Evolutionary conservation across 306 rosid genomes (phyloP).

Genomic region (Lablab purpureus): DNA sequence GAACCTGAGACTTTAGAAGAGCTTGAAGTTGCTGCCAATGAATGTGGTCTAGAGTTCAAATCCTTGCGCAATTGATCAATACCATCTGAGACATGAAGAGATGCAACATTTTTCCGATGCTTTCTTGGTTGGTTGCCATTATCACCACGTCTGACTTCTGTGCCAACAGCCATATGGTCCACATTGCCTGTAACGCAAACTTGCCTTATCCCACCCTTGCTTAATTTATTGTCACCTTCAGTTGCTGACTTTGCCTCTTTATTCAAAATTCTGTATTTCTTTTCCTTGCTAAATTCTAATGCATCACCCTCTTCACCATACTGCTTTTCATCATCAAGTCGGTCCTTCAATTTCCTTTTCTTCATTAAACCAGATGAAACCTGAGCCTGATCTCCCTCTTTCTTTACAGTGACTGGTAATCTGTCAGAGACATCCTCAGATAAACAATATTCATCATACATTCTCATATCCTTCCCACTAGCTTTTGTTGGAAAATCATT

Average conservation of each 20-base stretch:
- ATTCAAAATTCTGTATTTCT: constrained; percentile 50
- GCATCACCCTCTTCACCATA: constrained; percentile 55
- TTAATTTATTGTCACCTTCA: constrained; percentile 54
- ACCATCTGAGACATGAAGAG: constrained; percentile 51
- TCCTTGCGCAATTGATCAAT: constrained; percentile 55
- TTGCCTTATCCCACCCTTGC: constrained; percentile 50
- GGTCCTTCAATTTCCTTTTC: constrained; percentile 67
- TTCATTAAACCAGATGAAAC: constrained; percentile 53
- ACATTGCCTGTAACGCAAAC: constrained; percentile 46
- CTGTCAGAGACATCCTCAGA: constrained; percentile 52
- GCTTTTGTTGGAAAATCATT: constrained; percentile 50
- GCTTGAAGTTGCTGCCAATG: constrained; percentile 71
- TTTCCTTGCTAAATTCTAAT: constrained; percentile 61
- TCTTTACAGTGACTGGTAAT: constrained; percentile 53
- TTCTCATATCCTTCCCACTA: constrained; percentile 55
- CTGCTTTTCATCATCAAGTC: constrained; percentile 55
- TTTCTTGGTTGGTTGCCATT: constrained; percentile 50
- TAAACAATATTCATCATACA: constrained; percentile 55
- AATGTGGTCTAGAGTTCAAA: constrained; percentile 54
- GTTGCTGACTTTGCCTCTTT: constrained; percentile 39
- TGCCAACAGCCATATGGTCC: constrained; percentile 40
- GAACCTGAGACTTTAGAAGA: constrained; percentile 80
- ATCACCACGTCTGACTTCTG: constrained; percentile 48
- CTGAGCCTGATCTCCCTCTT: constrained; percentile 52
- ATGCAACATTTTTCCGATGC: constrained; percentile 48